Evolutionary conservation across 2,329 filamentous ascomycete species (phyloP).

Genomic region (Aspergillus quadrilineatus): DNA sequence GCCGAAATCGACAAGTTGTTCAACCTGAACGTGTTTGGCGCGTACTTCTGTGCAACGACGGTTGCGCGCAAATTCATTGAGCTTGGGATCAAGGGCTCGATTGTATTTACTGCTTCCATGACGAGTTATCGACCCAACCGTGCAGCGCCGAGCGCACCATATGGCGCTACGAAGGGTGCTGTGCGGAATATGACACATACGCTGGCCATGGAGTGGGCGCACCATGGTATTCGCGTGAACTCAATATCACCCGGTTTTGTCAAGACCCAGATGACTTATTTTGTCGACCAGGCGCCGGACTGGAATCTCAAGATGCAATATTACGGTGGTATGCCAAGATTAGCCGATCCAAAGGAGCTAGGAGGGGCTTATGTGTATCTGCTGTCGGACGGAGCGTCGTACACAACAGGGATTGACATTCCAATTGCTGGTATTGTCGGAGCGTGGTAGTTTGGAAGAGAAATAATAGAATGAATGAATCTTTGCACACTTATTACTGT

Average conservation of each 20-base stretch:
- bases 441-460: conserved; percentile 20
- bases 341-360: conserved; percentile 55
- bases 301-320: conserved; percentile 60
- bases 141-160: conserved; percentile 53
- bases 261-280: conserved; percentile 47
- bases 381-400: conserved; percentile 45
- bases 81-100: conserved; percentile 39
- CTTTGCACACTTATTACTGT: background rate
- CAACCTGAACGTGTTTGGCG: conserved; percentile 45
- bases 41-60: conserved; percentile 33
- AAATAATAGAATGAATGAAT: background rate
- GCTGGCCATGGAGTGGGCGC: conserved; percentile 52
- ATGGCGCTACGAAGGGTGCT: conserved; percentile 49
- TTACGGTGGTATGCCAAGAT: conserved; percentile 57
- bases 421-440: conserved; percentile 42
- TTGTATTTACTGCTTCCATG: conserved; percentile 51
- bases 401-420: conserved; percentile 41
- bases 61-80: conserved; percentile 41
- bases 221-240: conserved; percentile 43
- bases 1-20: conserved; percentile 44
- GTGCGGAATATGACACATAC: conserved; percentile 29
- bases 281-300: conserved; percentile 36
- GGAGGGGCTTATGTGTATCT: conserved; percentile 59
- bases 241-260: conserved; percentile 49
- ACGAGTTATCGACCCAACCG: conserved; percentile 51